A percentile compares a stretch with the other conserved stretches of the same genome.
Evolutionary conservation across 495 filamentous ascomycete genomes (phyloP).

Genomic region (Podospora bellae-mahoneyi): DNA sequence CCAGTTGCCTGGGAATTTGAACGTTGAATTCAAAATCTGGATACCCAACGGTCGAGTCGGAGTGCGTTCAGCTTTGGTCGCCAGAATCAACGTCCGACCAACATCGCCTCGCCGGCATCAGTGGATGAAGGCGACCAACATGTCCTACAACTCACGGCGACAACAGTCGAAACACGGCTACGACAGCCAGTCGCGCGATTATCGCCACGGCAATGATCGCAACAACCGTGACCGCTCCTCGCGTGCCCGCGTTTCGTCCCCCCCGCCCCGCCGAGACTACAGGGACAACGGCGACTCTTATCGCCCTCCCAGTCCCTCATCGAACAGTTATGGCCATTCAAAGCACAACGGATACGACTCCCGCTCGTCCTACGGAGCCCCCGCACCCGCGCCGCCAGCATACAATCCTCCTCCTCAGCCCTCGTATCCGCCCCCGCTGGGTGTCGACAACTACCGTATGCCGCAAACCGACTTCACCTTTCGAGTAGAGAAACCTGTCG

Average conservation of each 20-base stretch:
- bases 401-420: background rate
- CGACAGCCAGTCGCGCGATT: conserved; percentile 15
- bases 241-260: background rate
- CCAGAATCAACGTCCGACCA: background rate
- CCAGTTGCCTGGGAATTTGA: background rate
- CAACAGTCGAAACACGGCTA: conserved; percentile 10
- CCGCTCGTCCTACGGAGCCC: conserved; percentile 6
- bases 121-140: background rate
- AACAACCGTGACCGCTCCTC: conserved; percentile 13
- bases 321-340: conserved; percentile 15
- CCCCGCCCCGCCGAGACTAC: background rate
- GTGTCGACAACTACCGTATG: conserved; percentile 27
- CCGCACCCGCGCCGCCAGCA: conserved; percentile 8
- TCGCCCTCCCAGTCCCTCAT: background rate
- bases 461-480: conserved; percentile 49
- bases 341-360: conserved; percentile 9
- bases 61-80: background rate
- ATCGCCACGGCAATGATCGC: conserved; percentile 11
- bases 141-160: conserved; percentile 18
- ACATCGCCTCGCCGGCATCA: background rate
- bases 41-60: background rate
- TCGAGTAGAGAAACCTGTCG: conserved; percentile 40
- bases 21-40: background rate
- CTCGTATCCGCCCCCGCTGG: conserved; percentile 8
- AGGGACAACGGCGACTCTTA: background rate